A percentile compares a stretch with the other conserved stretches of the same genome.
Evolutionary conservation across 139 green algal species (phyloP).

Genomic region (Closterium sp.): DNA sequence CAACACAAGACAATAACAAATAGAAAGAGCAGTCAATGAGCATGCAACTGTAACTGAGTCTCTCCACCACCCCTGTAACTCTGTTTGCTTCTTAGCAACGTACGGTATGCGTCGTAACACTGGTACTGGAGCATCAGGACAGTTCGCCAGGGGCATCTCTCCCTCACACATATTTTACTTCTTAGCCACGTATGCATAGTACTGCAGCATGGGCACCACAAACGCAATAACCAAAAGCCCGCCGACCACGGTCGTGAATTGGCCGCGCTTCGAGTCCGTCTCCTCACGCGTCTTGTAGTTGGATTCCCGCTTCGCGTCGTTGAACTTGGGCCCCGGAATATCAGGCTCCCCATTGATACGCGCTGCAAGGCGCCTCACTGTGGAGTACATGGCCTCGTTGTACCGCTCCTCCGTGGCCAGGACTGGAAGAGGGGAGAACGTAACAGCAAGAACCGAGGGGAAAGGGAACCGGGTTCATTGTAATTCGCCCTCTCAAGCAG

Average conservation of each 20-base stretch:
- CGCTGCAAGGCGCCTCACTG: slow-evolving; percentile 79
- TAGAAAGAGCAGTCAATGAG: too few relatives aligned
- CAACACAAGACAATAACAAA: too few relatives aligned
- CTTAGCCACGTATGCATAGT: slow-evolving; percentile 53
- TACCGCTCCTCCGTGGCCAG: slow-evolving; percentile 86
- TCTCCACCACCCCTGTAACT: too few relatives aligned
- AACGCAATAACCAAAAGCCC: slow-evolving; percentile 90
- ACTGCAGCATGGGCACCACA: slow-evolving; percentile 93
- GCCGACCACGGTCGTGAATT: slow-evolving; percentile 74
- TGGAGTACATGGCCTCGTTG: slow-evolving; percentile 78
- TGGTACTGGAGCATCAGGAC: too few relatives aligned
- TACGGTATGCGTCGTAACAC: too few relatives aligned
- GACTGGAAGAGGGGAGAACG: slow-evolving; percentile 12
- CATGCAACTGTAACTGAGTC: too few relatives aligned
- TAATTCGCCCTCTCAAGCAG: slow-evolving; percentile 78
- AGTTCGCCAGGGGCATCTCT: too few relatives aligned
- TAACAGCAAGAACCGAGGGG: too few relatives aligned
- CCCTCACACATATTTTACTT: slow-evolving; percentile 46
- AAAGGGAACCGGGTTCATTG: too few relatives aligned
- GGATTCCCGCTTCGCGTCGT: slow-evolving; percentile 32
- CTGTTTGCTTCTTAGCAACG: too few relatives aligned
- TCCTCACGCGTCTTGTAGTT: slow-evolving; percentile 62
- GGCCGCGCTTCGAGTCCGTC: slow-evolving; percentile 50
- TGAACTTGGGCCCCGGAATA: slow-evolving; percentile 48
- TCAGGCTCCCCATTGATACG: slow-evolving; percentile 70